phyloP scores from a whole-genome alignment of 768 basidiomycete species.

The Imleria badia region DNA sequence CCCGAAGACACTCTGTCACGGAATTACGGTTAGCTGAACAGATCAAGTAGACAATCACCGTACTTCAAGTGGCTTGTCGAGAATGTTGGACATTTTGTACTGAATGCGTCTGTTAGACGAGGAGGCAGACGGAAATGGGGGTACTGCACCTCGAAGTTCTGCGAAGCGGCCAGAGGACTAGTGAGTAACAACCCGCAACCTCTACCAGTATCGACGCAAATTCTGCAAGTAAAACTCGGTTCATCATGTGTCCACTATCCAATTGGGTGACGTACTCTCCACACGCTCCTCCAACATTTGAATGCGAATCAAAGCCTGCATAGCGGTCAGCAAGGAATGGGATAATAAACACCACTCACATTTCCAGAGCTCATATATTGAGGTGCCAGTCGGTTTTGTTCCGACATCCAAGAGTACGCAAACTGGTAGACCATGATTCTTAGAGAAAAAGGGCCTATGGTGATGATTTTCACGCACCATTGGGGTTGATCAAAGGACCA shows the following conservation, averaged over 20 bases:
- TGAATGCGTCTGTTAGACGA: constrained; percentile 22
- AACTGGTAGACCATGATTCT: constrained; percentile 42
- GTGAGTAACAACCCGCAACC: constrained; percentile 68
- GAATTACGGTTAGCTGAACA: background rate
- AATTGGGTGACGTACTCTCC: constrained; percentile 63
- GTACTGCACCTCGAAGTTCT: constrained; percentile 79
- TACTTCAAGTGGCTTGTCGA: constrained; percentile 94
- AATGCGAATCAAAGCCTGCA: constrained; percentile 71
- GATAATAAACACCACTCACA: constrained; percentile 37
- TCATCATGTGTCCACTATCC: background rate
- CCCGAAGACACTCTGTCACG: constrained; percentile 68
- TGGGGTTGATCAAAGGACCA: constrained; percentile 82
- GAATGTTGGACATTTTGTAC: constrained; percentile 96
- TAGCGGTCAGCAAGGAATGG: constrained; percentile 4
- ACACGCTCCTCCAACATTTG: constrained; percentile 90
- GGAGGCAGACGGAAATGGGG: background rate
- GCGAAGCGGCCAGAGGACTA: constrained; percentile 85
- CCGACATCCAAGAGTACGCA: constrained; percentile 94
- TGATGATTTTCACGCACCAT: constrained; percentile 47
- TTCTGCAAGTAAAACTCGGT: constrained; percentile 40
- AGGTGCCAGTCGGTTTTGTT: constrained; percentile 91
- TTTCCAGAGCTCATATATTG: constrained; percentile 97
- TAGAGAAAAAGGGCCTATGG: background rate
- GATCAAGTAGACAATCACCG: constrained; percentile 19
- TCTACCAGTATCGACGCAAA: constrained; percentile 78